Evolutionary conservation across 139 green algal species (phyloP), one percentile per base, ranked within the genome.

Genomic region (Chlamydomonas asymmetrica): DNA sequence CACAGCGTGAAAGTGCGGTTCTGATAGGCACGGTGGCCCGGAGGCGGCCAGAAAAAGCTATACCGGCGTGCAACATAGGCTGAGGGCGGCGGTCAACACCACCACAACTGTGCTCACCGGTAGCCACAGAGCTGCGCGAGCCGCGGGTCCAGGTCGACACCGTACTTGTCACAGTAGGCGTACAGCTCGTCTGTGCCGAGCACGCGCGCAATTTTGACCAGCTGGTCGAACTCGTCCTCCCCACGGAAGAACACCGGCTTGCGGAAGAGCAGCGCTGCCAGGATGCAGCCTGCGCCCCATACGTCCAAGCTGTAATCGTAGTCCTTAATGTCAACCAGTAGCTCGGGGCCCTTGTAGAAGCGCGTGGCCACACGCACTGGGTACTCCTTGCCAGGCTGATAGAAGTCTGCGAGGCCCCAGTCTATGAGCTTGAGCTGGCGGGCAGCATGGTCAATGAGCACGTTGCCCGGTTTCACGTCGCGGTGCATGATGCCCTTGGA

Each of bases 371-470:
- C 76, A 2, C 79, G 79, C 41, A 88, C 79, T 20, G 77, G 78
- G 86, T 98, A 98, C 69, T 90, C 82, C 59, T 92, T 93, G 62
- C 90, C 90, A 13, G 97, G 96, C 73, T 98, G 94, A 85, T 99
- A 99, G 73, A 99, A 99, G 83, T 99, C 97, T 49, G 97, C 97
- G 8, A 99, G 85, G 35, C 97, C 97, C 97, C 97, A 99, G 86
- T 99, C 97, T 68, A 99, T 99, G 54, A 99, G 89, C 57, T 92
- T 85, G 68, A 99, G 86, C 85, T 97, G 75, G 25, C 87, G 82
- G 81, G 91, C 86, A 56, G 88, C 82, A 81, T 99, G 97, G 83
- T 99, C 97, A 74, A 99, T 98, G 86, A 99, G 69, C 62, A 92
- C 84, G 78, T 96, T 97, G 75, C 92, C 92, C 9, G 90, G 92